Evolutionary conservation across 331 rosid genomes (phyloP).

Genomic region (Quercus phellos): DNA sequence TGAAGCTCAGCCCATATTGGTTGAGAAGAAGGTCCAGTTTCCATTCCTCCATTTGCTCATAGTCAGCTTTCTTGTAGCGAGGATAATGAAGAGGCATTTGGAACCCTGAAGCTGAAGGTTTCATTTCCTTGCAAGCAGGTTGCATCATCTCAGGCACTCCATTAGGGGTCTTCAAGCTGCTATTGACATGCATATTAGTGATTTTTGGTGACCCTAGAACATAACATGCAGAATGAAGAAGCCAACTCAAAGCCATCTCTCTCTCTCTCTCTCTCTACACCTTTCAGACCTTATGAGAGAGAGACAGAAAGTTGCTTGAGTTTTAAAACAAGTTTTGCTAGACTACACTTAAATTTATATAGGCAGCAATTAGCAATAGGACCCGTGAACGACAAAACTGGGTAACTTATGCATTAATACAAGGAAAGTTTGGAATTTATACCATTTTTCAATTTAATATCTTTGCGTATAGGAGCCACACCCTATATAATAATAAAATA

Average conservation of each 20-base stretch:
- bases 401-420: conserved; percentile 18
- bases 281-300: not conserved
- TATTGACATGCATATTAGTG: not conserved
- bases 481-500: too few relatives aligned
- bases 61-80: conserved; percentile 54
- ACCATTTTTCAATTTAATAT: conserved; percentile 8
- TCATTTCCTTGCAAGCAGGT: not conserved
- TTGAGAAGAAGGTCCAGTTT: conserved; percentile 61
- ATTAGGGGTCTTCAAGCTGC: conserved; percentile 12
- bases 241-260: conserved; percentile 40
- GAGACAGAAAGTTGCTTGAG: not conserved
- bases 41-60: conserved; percentile 79
- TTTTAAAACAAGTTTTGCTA: conserved; percentile 7
- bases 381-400: conserved; percentile 28
- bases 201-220: conserved; percentile 34
- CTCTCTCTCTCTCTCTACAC: not conserved
- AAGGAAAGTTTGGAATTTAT: conserved; percentile 12
- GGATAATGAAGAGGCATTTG: conserved; percentile 90
- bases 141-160: not conserved
- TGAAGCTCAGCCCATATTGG: conserved; percentile 50
- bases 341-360: conserved; percentile 17
- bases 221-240: conserved; percentile 45
- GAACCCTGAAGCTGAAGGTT: conserved; percentile 24
- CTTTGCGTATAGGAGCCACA: too few relatives aligned
- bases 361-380: not conserved